A percentile compares a stretch with the other conserved stretches of the same genome.
Conservation (phyloP, 2,329 filamentous ascomycete genomes). For the Dactylellina cionopaga region DNA sequence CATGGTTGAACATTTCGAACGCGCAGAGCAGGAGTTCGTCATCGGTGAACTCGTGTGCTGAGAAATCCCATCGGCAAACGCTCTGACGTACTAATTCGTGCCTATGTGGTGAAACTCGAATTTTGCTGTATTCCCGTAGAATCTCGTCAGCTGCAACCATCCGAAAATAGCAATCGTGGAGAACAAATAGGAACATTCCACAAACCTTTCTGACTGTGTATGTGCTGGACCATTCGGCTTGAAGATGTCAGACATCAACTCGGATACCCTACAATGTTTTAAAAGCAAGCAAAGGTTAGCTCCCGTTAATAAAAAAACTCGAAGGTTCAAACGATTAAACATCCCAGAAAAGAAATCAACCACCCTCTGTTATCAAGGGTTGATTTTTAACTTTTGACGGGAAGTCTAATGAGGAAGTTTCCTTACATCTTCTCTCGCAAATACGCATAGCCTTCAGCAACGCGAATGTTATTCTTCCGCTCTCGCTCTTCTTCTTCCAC, state of each 20-base stretch:
- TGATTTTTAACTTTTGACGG: slow-evolving; percentile 38
- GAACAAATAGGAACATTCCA: slow-evolving; percentile 60
- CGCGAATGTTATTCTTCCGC: slow-evolving; percentile 53
- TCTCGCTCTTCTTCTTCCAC: slow-evolving; percentile 52
- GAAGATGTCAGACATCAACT: slow-evolving; percentile 88
- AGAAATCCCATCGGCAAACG: slow-evolving; percentile 85
- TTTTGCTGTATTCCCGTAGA: slow-evolving; percentile 64
- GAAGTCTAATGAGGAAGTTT: slow-evolving; percentile 45
- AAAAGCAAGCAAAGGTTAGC: slow-evolving; percentile 52
- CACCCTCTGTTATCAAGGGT: slow-evolving; percentile 20
- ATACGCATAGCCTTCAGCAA: slow-evolving; percentile 80
- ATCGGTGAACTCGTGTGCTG: slow-evolving; percentile 86
- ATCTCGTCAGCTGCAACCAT: slow-evolving; percentile 22
- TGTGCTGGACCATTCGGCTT: slow-evolving; percentile 72
- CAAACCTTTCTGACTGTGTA: slow-evolving; percentile 69
- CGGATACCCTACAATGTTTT: slow-evolving; percentile 76
- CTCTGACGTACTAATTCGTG: slow-evolving; percentile 73
- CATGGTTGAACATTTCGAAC: slow-evolving; percentile 89
- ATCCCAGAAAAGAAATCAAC: slow-evolving; percentile 38
- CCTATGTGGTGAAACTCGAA: slow-evolving; percentile 74
- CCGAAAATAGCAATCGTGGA: slow-evolving; percentile 24
- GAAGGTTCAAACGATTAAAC: slow-evolving; percentile 17
- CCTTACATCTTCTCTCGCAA: slow-evolving; percentile 82
- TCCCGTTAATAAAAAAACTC: slow-evolving; percentile 32
- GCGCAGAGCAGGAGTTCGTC: slow-evolving; percentile 89